Conservation (phyloP, 169 alveolate genomes). For the Babesia divergens region DNA sequence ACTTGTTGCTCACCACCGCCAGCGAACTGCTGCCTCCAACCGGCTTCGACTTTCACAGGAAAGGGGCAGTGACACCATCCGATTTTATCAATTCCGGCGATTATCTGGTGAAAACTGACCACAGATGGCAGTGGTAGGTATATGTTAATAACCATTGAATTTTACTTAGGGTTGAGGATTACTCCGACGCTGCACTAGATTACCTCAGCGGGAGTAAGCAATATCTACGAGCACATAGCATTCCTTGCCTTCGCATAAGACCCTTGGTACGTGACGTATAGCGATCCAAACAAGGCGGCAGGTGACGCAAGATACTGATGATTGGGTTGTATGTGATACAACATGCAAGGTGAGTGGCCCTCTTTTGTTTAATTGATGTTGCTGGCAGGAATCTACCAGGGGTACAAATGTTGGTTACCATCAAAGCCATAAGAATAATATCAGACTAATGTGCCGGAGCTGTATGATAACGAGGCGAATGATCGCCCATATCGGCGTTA, state of each 20-base stretch:
- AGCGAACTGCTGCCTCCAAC: conserved; percentile 26
- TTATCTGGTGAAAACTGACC: conserved; percentile 9
- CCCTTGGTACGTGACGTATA: not conserved
- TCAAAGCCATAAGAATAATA: not conserved
- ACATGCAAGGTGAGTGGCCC: not conserved
- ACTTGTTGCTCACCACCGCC: conserved; percentile 25
- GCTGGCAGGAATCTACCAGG: conserved; percentile 5
- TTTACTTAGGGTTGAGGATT: conserved; percentile 18
- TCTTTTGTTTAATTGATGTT: not conserved
- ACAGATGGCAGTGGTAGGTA: conserved; percentile 58
- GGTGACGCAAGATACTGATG: conserved; percentile 11
- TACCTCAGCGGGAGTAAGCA: conserved; percentile 45
- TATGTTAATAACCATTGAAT: not conserved
- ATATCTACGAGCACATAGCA: conserved; percentile 12
- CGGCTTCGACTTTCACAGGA: conserved; percentile 14
- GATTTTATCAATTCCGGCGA: conserved; percentile 54
- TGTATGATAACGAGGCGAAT: conserved; percentile 2
- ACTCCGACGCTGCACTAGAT: not conserved
- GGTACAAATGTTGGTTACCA: not conserved
- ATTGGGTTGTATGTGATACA: conserved; percentile 26
- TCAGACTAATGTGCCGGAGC: not conserved
- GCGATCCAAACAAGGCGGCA: not conserved
- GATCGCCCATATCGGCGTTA: conserved; percentile 13
- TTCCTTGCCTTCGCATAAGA: conserved; percentile 9
- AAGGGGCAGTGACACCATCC: conserved; percentile 42